phyloP scores from a whole-genome alignment of 495 filamentous ascomycete species.

The Aspergillus steynii region DNA sequence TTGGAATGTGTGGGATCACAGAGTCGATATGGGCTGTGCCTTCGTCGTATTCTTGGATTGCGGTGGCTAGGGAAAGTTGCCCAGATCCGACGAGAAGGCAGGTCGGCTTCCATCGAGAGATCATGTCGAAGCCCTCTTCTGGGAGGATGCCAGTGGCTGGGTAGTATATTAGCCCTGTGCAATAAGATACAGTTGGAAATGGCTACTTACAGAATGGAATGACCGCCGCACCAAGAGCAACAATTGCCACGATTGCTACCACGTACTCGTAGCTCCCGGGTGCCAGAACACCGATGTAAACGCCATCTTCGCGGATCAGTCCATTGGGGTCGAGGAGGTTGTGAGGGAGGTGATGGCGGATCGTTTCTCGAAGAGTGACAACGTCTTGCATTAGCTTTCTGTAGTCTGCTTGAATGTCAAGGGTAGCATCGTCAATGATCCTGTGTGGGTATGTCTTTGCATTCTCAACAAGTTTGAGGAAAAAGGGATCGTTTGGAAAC shows the following conservation, averaged over 20 bases:
- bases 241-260: neutral
- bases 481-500: too few relatives aligned
- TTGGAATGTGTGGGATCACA: neutral
- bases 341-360: too few relatives aligned
- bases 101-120: too few relatives aligned
- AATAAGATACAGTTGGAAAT: neutral
- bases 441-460: too few relatives aligned
- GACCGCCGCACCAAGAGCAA: constrained; percentile 1
- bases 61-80: too few relatives aligned
- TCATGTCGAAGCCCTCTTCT: neutral
- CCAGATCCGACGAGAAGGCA: too few relatives aligned
- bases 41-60: neutral
- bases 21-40: neutral
- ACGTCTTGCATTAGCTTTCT: too few relatives aligned
- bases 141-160: neutral
- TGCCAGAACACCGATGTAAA: neutral
- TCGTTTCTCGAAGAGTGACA: too few relatives aligned
- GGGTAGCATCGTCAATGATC: too few relatives aligned
- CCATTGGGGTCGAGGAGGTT: too few relatives aligned
- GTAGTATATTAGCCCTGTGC: neutral
- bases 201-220: constrained; percentile 3
- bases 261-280: constrained; percentile 7
- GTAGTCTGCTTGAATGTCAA: too few relatives aligned
- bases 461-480: too few relatives aligned
- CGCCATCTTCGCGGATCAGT: neutral